Conservation (phyloP, 768 basidiomycete species). For the Lactarius deliciosus region DNA sequence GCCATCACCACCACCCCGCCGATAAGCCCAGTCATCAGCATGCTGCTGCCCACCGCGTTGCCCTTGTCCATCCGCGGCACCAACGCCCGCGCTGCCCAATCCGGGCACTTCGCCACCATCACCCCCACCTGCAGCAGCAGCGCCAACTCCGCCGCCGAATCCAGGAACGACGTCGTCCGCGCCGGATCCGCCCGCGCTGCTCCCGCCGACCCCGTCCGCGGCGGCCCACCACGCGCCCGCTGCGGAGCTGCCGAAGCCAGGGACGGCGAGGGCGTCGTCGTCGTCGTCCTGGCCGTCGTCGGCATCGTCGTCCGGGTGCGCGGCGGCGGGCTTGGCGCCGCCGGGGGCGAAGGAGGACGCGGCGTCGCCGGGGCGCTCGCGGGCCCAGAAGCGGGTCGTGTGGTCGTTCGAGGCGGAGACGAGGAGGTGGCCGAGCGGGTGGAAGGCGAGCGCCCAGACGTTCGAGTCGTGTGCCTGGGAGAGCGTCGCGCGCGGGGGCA, state of each 20-base stretch:
- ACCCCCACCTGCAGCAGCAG: conserved; percentile 16
- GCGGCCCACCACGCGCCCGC: conserved; percentile 36
- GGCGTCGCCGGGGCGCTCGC: conserved; percentile 84
- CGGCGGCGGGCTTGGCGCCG: conserved; percentile 83
- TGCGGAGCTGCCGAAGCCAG: conserved; percentile 61
- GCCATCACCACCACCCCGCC: conserved; percentile 33
- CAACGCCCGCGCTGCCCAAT: neutral
- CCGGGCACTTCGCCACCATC: conserved; percentile 5
- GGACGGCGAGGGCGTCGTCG: conserved; percentile 73
- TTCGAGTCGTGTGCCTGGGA: conserved; percentile 98
- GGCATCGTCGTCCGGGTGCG: conserved; percentile 53
- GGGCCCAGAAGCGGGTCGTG: conserved; percentile 98
- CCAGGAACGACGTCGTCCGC: conserved; percentile 44
- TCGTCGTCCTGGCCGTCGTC: conserved; percentile 47
- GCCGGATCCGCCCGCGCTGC: conserved; percentile 40
- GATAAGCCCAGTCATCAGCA: conserved; percentile 22
- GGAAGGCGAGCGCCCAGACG: conserved; percentile 94
- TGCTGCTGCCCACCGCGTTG: conserved; percentile 20
- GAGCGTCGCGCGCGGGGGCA: conserved; percentile 73
- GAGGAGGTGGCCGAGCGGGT: conserved; percentile 93
- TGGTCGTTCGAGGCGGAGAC: conserved; percentile 96
- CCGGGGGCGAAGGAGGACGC: conserved; percentile 76
- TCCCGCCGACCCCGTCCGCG: conserved; percentile 14
- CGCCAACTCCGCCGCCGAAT: conserved; percentile 41
- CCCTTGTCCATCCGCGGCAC: conserved; percentile 3